phyloP scores from a whole-genome alignment of 805 yeast genomes.

The Metahyphopichia silvanorum region DNA sequence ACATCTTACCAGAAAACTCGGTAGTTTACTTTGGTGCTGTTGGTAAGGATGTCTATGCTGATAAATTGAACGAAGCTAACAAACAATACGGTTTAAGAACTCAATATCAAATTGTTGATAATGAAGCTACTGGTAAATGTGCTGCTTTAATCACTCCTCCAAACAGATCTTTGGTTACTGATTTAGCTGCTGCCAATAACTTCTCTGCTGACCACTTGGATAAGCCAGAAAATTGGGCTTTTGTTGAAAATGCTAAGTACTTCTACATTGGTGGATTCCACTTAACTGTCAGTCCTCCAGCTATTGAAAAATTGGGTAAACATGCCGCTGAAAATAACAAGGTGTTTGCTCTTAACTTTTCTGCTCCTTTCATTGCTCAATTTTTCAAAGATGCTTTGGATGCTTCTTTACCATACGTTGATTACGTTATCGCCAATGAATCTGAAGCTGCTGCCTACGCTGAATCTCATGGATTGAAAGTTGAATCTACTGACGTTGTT shows the following conservation, averaged over 20 bases:
- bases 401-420: constrained; percentile 78
- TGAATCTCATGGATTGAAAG: constrained; percentile 66
- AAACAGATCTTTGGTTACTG: constrained; percentile 92
- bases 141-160: constrained; percentile 90
- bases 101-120: constrained; percentile 75
- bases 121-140: constrained; percentile 91
- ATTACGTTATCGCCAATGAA: constrained; percentile 91
- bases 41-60: constrained; percentile 87
- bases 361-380: constrained; percentile 96
- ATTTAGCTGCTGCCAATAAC: constrained; percentile 96
- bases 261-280: constrained; percentile 99
- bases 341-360: constrained; percentile 77
- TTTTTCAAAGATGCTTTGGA: constrained; percentile 92
- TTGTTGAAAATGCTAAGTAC: constrained; percentile 74
- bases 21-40: constrained; percentile 96
- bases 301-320: constrained; percentile 83
- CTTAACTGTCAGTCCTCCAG: constrained; percentile 95
- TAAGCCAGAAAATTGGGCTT: constrained; percentile 84
- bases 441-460: constrained; percentile 95
- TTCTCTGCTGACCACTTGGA: constrained; percentile 87
- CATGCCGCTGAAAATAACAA: constrained; percentile 86
- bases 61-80: constrained; percentile 79
- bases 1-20: constrained; percentile 72
- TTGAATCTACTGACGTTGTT: constrained; percentile 52
- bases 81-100: constrained; percentile 83